Percentiles rank a stretch among this genome's conserved stretches.
Conservation (phyloP, 768 basidiomycete genomes). For the Pulveroboletus sp. region DNA sequence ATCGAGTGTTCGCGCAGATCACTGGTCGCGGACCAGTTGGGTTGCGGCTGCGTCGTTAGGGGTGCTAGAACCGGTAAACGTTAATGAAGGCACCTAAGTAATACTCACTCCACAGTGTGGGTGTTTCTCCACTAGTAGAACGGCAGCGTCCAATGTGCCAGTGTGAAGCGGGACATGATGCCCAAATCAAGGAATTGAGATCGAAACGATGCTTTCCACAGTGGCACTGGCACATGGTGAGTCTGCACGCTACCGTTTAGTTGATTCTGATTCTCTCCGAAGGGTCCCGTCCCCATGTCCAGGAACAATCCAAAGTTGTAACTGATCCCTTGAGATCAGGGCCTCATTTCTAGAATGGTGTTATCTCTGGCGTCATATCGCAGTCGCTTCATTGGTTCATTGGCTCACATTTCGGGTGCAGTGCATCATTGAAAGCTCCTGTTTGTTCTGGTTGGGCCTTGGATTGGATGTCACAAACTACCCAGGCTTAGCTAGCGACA, state of each 20-base stretch:
- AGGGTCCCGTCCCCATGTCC: slow-evolving; percentile 15
- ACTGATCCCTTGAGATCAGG: slow-evolving; percentile 1
- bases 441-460: no score
- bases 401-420: slow-evolving; percentile 19
- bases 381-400: slow-evolving; percentile 18
- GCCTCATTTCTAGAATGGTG: slow-evolving; percentile 11
- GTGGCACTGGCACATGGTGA: background rate
- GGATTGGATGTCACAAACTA: slow-evolving; percentile 3
- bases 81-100: background rate
- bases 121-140: background rate
- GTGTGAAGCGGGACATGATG: background rate
- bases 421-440: slow-evolving; percentile 4
- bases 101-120: slow-evolving; percentile 15
- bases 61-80: background rate
- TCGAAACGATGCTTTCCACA: background rate
- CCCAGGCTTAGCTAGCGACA: background rate
- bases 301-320: slow-evolving; percentile 12
- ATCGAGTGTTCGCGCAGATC: slow-evolving; percentile 4
- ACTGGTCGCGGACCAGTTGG: slow-evolving; percentile 6
- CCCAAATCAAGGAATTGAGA: background rate
- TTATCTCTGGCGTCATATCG: slow-evolving; percentile 13
- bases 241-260: no score
- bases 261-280: slow-evolving; percentile 1
- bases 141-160: background rate
- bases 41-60: background rate